Base-by-base conservation (phyloP, 2,329 filamentous ascomycete species). In the Fusarium nelsonii region DNA sequence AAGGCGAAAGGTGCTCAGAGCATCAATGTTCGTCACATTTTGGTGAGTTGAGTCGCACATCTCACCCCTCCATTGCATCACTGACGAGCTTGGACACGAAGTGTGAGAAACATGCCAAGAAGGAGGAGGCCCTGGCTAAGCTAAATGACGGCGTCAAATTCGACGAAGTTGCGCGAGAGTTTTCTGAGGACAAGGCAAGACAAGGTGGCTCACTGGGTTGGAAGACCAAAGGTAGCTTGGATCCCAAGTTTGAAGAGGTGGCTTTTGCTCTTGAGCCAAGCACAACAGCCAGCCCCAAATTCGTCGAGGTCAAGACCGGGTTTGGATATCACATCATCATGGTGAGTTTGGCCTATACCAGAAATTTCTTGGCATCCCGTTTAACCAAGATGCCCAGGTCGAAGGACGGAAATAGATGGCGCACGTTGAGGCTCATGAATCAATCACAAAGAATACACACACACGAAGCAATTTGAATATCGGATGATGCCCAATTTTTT, bases 261-360 rank as follows among this genome's bases (percentile, higher is more conserved):
- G 92, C 92, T 10, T 94, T 90, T 77, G 86, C 84, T 28, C 82
- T 94, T 36, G 88, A 91, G 71, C 80, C 86, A 2, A 92, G 90
- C 74, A 89, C 88, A 10, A 90, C 88, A 14, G 82, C 77, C 14
- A 89, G 81, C 61, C 90, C 91, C 3, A 90, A 89, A 75, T 85
- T 87, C 75, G 91, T 83, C 2, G 90, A 93, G 81, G 89, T 85
- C 23, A 93, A 92, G 83, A 94, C 92, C 2, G 84, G 82, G 1
- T 90, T 92, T 79, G 92, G 92, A 1, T 94, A 94, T 81, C 92
- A 94, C 78, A 88, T 94, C 68, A 88, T 94, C 69, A 93, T 94
- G 89, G 91, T 94, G 65, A 55, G 79, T 73, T 46, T n/a, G 26
- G 14, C 9, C 4, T 2, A 14, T 10, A 36, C 5, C 18, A 1